These are phyloP conservation scores for Penicillium sp. DNA, from an alignment of 2,329 filamentous ascomycete species.

Conservation along the genomic window DNA sequence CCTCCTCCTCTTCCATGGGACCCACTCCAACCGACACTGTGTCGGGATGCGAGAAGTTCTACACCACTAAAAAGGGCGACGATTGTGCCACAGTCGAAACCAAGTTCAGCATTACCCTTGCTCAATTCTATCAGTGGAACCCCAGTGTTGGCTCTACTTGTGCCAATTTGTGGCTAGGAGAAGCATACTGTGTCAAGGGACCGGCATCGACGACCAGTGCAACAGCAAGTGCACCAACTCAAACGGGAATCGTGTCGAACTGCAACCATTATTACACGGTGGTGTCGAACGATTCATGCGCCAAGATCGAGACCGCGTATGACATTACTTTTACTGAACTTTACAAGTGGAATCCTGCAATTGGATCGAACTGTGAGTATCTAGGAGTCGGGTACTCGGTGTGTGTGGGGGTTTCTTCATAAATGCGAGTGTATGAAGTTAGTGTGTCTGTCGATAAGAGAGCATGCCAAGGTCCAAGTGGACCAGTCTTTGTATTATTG, in stretches of 20 bases:
- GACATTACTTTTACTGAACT: constrained; percentile 9
- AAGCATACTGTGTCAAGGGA: constrained; percentile 4
- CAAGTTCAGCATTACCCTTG: constrained; percentile 1
- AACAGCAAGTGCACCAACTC: neutral
- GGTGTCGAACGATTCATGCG: constrained; percentile 8
- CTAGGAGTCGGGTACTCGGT: neutral
- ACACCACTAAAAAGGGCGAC: neutral
- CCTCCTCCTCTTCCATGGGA: neutral
- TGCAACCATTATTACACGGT: constrained; percentile 13
- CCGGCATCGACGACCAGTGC: neutral
- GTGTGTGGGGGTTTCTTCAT: no score
- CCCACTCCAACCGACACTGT: neutral
- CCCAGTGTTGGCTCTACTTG: constrained; percentile 1
- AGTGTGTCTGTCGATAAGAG: no score
- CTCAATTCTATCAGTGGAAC: constrained; percentile 3
- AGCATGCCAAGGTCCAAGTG: no score
- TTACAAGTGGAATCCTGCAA: constrained; percentile 17
- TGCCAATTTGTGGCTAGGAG: neutral
- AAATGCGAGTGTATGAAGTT: no score
- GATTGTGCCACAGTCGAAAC: neutral
- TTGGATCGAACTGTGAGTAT: constrained; percentile 7
- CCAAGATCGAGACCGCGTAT: constrained; percentile 2
- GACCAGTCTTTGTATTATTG: no score
- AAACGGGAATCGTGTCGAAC: constrained; percentile 6
- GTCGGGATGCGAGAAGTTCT: constrained; percentile 3